Conservation (phyloP, 169 alveolate species). For the Blepharisma undulans region DNA sequence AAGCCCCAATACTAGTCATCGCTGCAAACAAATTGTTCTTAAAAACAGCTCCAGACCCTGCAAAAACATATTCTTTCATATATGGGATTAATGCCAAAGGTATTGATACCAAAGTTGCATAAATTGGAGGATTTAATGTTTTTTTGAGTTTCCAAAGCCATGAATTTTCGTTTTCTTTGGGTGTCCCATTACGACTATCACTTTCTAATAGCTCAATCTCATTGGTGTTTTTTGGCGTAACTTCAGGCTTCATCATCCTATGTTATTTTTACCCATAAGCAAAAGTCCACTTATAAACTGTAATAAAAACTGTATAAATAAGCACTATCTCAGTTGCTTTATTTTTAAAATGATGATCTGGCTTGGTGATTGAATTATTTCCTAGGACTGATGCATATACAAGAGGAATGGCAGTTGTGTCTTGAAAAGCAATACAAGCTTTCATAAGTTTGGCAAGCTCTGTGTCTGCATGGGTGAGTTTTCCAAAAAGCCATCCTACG, state of each 20-base stretch:
- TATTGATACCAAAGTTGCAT: background rate
- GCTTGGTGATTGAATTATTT: background rate
- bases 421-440: background rate
- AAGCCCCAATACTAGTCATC: background rate
- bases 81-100: conserved; percentile 34
- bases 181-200: too few species aligned
- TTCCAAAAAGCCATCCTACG: conserved; percentile 4
- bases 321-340: background rate
- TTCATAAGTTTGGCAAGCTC: background rate
- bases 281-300: conserved; percentile 24
- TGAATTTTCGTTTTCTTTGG: background rate
- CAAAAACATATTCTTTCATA: conserved; percentile 29
- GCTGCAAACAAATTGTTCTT: background rate
- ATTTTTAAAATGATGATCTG: background rate
- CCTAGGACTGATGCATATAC: conserved; percentile 9
- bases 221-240: background rate
- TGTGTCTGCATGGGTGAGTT: background rate
- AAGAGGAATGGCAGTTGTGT: conserved; percentile 18
- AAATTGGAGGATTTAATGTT: conserved; percentile 34
- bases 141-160: conserved; percentile 1
- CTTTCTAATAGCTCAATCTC: background rate
- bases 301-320: conserved; percentile 24
- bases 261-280: background rate
- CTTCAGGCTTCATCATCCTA: background rate
- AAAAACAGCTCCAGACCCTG: conserved; percentile 21